Evolutionary conservation across 225 moss, liverwort and hornwort species (phyloP).

Genomic region (Polytrichum formosum): DNA sequence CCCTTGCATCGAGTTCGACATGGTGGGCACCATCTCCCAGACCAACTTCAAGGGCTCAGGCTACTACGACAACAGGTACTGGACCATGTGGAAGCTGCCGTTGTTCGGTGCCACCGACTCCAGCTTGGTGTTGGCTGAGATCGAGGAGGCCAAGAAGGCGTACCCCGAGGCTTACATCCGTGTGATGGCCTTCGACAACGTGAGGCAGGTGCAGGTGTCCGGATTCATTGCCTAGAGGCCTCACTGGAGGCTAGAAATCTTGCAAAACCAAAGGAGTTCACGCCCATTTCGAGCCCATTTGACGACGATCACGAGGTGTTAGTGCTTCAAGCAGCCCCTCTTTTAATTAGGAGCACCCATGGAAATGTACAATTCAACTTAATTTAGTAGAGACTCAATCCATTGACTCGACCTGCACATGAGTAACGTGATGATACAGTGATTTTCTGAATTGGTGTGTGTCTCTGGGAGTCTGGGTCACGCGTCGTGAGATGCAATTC

Average conservation of each 20-base stretch:
- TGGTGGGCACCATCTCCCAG: slow-evolving; percentile 2
- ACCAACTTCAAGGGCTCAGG: slow-evolving; percentile 6
- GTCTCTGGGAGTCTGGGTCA: too few species aligned
- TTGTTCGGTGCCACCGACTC: slow-evolving; percentile 13
- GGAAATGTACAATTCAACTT: too few species aligned
- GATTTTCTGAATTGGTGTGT: too few species aligned
- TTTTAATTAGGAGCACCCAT: too few species aligned
- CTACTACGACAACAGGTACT: slow-evolving; percentile 15
- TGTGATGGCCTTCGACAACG: not conserved
- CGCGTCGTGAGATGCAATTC: too few species aligned
- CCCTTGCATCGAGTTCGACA: slow-evolving; percentile 23
- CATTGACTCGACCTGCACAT: too few species aligned
- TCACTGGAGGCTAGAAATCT: not conserved
- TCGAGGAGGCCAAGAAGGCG: slow-evolving; percentile 10
- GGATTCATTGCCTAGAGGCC: slow-evolving; percentile 11
- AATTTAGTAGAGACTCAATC: too few species aligned
- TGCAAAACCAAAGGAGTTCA: too few species aligned
- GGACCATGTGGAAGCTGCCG: slow-evolving; percentile 15
- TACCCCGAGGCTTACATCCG: slow-evolving; percentile 2
- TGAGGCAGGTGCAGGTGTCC: slow-evolving; percentile 9
- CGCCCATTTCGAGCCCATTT: too few species aligned
- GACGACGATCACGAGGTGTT: too few species aligned
- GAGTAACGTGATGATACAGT: too few species aligned
- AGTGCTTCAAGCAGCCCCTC: too few species aligned
- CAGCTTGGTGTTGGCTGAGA: slow-evolving; percentile 5